These are phyloP conservation scores for Colletotrichum kahawae DNA, from an alignment of 2,329 filamentous ascomycete species.

Conservation along the genomic window DNA sequence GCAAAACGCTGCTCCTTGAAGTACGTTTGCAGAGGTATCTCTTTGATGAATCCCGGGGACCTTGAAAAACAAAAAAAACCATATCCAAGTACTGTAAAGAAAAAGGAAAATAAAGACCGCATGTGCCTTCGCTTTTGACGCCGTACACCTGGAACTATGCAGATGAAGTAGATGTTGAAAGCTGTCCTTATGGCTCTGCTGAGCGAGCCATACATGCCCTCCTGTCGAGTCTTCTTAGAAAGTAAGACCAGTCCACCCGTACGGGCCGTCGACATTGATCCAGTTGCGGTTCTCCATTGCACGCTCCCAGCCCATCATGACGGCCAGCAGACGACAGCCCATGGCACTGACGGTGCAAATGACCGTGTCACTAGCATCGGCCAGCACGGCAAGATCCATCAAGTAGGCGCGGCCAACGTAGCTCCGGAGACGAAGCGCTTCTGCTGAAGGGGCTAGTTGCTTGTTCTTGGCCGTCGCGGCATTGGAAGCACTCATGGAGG, in stretches of 20 bases:
- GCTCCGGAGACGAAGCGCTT: conserved; percentile 72
- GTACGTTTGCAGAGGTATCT: conserved; percentile 4
- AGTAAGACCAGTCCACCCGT: conserved; percentile 60
- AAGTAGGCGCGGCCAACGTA: conserved; percentile 82
- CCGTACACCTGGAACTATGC: conserved; percentile 17
- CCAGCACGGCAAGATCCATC: conserved; percentile 79
- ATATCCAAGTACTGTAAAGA: not conserved
- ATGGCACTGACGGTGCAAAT: conserved; percentile 78
- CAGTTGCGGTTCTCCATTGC: conserved; percentile 66
- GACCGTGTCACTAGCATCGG: conserved; percentile 69
- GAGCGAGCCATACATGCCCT: not conserved
- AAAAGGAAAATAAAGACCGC: not conserved
- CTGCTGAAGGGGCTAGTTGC: conserved; percentile 43
- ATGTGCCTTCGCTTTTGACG: conserved; percentile 6
- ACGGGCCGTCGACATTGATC: conserved; percentile 80
- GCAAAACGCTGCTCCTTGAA: not conserved
- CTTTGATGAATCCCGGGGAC: not conserved
- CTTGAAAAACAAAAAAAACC: not conserved
- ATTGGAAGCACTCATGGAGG: conserved; percentile 41
- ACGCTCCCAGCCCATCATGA: conserved; percentile 87
- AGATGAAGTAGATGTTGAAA: not conserved
- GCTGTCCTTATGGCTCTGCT: not conserved
- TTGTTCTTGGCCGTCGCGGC: conserved; percentile 37
- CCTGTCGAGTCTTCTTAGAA: not conserved
- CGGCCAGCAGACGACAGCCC: conserved; percentile 76